Conservation (phyloP, 148 eudicot species). For the Vaccinium macrocarpon region DNA sequence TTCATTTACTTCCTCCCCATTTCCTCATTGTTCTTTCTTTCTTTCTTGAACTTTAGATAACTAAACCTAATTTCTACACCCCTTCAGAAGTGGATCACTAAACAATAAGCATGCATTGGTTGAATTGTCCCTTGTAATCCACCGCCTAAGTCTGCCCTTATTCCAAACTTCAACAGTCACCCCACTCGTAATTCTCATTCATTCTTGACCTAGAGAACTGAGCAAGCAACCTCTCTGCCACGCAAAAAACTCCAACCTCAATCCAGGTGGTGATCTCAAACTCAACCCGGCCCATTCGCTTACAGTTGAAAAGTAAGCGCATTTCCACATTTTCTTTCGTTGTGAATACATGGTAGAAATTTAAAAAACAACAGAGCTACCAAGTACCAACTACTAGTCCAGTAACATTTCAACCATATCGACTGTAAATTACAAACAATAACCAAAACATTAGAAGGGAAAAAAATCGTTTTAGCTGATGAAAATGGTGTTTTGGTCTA, state of each 20-base stretch:
- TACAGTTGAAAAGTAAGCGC: not conserved
- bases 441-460: not conserved
- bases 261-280: not conserved
- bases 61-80: not conserved
- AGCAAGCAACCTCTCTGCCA: not conserved
- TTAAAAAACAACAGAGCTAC: not conserved
- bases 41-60: not conserved
- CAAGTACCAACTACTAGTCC: not conserved
- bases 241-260: not conserved
- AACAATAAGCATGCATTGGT: not conserved
- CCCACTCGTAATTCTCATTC: not conserved
- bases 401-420: not conserved
- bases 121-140: not conserved
- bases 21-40: not conserved
- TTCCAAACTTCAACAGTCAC: constrained; percentile 8
- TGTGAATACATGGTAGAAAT: not conserved
- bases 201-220: not conserved
- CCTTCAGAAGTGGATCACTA: not conserved
- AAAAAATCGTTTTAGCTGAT: not conserved
- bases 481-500: not conserved
- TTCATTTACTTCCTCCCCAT: not conserved
- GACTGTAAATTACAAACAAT: not conserved
- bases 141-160: not conserved
- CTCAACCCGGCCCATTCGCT: not conserved
- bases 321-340: not conserved